Evolutionary conservation across 345 rosid genomes (phyloP), one percentile per base, ranked within the genome.

Genomic region (Carallia pectinifolia): DNA sequence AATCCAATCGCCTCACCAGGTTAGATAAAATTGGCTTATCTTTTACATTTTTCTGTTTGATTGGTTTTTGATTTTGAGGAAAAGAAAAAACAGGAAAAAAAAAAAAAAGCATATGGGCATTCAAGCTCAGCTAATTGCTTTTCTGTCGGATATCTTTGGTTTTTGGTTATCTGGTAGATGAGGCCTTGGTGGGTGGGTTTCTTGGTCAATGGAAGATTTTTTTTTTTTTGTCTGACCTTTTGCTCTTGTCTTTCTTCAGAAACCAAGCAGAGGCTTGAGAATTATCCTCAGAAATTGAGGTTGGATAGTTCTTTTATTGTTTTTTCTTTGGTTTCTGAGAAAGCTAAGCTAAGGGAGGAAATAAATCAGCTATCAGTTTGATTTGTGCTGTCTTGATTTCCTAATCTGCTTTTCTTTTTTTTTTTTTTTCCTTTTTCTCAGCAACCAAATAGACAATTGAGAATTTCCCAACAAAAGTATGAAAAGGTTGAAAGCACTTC

Each of bases 1-100:
- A 81, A 68, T 61, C 85, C 15, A 76, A 56, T 74, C 86, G 87
- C 54, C 71, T 85, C 37, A 81, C 88, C 55, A 88, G 89, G 92
- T 88, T 58, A 62, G 77, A 54, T 67, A 38, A 58, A 23, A 9
- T 53, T 54, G 12, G 15, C 38, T 23, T 23, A 4, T 53, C 4
- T 64, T 47, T 64, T 2, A 38, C 47, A 19, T 66, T 19, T 23
- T 38, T n/a, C 56, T 52, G 55, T 52, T 13, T 7, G 23, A 36
- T n/a, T 13, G 53, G 8, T n/a, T 53, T 53, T 63, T 7, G 27
- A 7, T 9, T 67, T 37, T 6, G 55, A 68, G 71, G 48, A 47
- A 6, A 39, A 12, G 36, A 67, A 17, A 13, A 6, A 39, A 12
- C 34, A 33, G 2, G 19, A 67, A 17, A 13, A 30, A 30, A 54